These are phyloP conservation scores for Centaurea solstitialis DNA, from an alignment of 129 eudicot genomes.

Conservation along the genomic window DNA sequence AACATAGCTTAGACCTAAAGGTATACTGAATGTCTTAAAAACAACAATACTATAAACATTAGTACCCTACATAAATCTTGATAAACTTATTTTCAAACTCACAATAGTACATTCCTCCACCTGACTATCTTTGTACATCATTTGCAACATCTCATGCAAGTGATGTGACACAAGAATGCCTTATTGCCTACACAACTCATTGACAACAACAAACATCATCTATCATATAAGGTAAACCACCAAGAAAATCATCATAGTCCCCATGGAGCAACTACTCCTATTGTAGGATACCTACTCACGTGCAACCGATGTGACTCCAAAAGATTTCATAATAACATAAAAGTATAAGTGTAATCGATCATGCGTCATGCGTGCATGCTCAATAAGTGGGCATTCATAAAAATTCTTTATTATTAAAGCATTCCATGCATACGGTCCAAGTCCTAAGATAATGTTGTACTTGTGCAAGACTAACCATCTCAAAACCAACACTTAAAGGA, in stretches of 20 bases:
- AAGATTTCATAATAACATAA: no score
- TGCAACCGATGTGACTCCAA: not conserved
- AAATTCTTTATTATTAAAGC: no score
- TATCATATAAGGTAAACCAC: not conserved
- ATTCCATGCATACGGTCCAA: not conserved
- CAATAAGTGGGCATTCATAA: not conserved
- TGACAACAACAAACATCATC: not conserved
- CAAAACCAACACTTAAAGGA: not conserved
- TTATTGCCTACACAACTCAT: not conserved
- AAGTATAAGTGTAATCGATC: not conserved
- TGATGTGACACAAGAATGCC: not conserved
- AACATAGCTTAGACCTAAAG: not conserved
- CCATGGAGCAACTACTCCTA: not conserved
- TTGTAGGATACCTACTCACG: not conserved
- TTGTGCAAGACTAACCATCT: not conserved
- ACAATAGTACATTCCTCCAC: not conserved
- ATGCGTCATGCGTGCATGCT: not conserved
- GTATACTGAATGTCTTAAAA: not conserved
- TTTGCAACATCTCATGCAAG: not conserved
- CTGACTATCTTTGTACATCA: no score
- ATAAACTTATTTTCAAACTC: not conserved
- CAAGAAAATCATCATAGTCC: not conserved
- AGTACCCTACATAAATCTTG: not conserved
- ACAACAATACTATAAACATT: not conserved
- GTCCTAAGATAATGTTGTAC: not conserved